phyloP scores from a whole-genome alignment of 129 eudicot species.

The Calendula officinalis region DNA sequence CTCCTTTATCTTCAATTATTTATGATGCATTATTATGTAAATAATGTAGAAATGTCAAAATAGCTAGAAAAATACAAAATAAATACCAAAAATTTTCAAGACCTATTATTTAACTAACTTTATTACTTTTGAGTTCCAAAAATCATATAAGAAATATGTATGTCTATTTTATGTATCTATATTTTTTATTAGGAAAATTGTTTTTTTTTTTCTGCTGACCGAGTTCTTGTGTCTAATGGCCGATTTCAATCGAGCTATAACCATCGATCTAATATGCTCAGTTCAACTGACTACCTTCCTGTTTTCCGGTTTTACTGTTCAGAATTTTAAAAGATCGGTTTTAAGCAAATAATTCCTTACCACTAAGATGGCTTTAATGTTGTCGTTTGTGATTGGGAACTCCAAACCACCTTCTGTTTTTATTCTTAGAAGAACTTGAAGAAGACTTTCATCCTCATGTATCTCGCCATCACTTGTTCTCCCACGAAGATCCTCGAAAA shows the following conservation, averaged over 20 bases:
- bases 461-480: neutral
- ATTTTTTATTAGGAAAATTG: no score
- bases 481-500: neutral
- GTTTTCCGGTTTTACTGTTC: neutral
- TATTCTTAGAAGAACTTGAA: slow-evolving; percentile 17
- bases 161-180: no score
- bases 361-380: slow-evolving; percentile 1
- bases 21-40: no score
- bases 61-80: no score
- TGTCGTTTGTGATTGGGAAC: slow-evolving; percentile 7
- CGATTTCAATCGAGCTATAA: no score
- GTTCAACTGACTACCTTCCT: neutral
- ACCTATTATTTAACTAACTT: no score
- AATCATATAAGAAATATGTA: no score
- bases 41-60: no score
- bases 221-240: no score
- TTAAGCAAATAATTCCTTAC: neutral
- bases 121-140: no score
- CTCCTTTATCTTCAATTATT: neutral
- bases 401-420: slow-evolving; percentile 13
- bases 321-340: neutral
- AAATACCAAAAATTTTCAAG: no score
- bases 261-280: neutral
- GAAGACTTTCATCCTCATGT: slow-evolving; percentile 20
- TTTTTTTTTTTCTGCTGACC: no score